A percentile compares a stretch with the other conserved stretches of the same genome.
phyloP scores from a whole-genome alignment of 2,329 filamentous ascomycete genomes.

The Colletotrichum tamarilloi region DNA sequence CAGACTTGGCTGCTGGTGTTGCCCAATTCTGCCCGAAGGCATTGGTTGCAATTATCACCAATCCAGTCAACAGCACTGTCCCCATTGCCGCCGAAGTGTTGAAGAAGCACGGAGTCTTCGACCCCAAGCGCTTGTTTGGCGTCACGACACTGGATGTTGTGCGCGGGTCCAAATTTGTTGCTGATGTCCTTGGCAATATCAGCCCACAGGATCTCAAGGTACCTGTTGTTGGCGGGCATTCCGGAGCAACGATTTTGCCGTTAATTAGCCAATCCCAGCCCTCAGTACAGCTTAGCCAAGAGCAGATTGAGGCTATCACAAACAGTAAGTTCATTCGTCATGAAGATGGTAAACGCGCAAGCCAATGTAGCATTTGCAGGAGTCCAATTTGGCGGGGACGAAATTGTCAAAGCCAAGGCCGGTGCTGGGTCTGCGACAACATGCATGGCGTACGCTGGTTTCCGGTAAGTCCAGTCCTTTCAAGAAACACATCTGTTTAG shows the following conservation, averaged over 20 bases:
- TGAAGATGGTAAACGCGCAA: background rate
- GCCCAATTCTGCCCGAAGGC: background rate
- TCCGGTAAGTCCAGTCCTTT: conserved; percentile 36
- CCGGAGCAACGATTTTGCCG: conserved; percentile 73
- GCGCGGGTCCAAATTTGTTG: conserved; percentile 53
- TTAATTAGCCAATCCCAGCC: background rate
- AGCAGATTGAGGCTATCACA: conserved; percentile 63
- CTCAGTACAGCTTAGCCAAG: conserved; percentile 67
- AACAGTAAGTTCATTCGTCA: conserved; percentile 49
- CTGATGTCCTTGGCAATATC: conserved; percentile 57
- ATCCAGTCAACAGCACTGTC: background rate
- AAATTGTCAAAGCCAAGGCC: conserved; percentile 89
- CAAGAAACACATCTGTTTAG: background rate
- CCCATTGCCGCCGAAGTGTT: background rate
- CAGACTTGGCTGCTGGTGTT: background rate
- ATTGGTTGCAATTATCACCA: background rate
- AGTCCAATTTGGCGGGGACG: conserved; percentile 83
- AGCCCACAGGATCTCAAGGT: conserved; percentile 78
- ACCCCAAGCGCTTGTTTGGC: background rate
- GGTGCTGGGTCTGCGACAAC: conserved; percentile 84
- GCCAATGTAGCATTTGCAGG: conserved; percentile 41
- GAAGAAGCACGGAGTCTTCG: background rate
- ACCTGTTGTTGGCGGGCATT: conserved; percentile 81
- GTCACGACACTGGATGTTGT: background rate
- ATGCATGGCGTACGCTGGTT: conserved; percentile 80